Evolutionary conservation across 2,329 filamentous ascomycete genomes (phyloP), one percentile per base, ranked within the genome.

Genomic region (Colletotrichum sp.): DNA sequence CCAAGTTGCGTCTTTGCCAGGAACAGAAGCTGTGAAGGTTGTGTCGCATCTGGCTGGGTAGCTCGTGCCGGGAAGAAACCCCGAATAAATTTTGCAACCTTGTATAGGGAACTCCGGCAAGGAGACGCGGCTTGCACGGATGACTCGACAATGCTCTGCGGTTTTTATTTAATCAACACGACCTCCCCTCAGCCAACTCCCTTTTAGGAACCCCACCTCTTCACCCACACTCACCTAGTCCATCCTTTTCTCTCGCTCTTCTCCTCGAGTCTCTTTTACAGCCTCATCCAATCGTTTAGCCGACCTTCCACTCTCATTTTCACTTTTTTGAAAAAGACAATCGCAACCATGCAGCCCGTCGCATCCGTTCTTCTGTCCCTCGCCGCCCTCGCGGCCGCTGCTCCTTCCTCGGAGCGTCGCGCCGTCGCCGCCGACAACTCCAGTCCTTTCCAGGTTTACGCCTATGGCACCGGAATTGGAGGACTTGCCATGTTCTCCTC

Each of bases 401-500:
- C 59, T n/a, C 73, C 63, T 0, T 59, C 68, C 2, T 59, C 68
- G 13, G 57, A n/a, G 28, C 57, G 73, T 30, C 71, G 77, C n/a
- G 72, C 78, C 6, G 78, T 59, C 21, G 71, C 78, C 1, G 78
- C 32, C 7, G 57, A 69, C 28, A 55, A 80, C 5, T 65, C 24
- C 10, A 72, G 64, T 8, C 73, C 64, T 4, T 82, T 82, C 69
- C 72, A 78, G n/a, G 71, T 82, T 10, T 82, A 81, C 52, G 81
- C 80, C 65, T 82, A 82, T 64, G 80, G 81, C 24, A 18, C 67
- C 7, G 77, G 78, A 16, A 81, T 82, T 62, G 74, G 79, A 8
- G 81, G 81, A 8, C 76, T 79, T 4, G 72, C 78, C 9, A 26
- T 82, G 24, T 79, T 82, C 71, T 80, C 78, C 36, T 75, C 76